These are phyloP conservation scores for Lipomyces spencermartinsiae DNA, from an alignment of 805 yeast genomes.

Conservation along the genomic window DNA sequence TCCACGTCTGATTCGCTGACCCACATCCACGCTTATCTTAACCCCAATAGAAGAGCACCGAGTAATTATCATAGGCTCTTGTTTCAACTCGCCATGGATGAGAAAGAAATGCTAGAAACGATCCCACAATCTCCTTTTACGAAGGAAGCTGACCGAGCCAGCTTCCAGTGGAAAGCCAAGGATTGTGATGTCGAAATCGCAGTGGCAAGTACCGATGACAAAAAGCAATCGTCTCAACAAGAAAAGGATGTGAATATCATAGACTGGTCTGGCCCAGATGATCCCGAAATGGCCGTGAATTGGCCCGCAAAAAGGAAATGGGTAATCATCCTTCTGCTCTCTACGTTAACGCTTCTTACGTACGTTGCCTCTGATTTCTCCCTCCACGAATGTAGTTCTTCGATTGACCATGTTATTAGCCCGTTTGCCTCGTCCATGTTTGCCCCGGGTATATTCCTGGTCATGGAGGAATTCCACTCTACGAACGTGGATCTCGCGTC, in stretches of 20 bases:
- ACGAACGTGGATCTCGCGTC: constrained; percentile 49
- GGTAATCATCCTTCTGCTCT: not conserved
- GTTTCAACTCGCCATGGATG: too few relatives aligned
- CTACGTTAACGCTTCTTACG: not conserved
- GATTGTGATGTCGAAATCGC: not conserved
- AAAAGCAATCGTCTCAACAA: not conserved
- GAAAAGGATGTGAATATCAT: not conserved
- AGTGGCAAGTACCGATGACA: not conserved
- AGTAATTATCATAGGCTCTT: too few relatives aligned
- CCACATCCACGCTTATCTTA: too few relatives aligned
- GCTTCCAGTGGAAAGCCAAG: not conserved
- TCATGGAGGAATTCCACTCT: constrained; percentile 55
- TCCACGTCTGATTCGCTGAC: too few relatives aligned
- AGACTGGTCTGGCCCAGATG: not conserved
- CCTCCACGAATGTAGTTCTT: not conserved
- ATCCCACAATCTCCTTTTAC: too few relatives aligned
- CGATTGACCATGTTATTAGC: not conserved
- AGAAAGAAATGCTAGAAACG: too few relatives aligned
- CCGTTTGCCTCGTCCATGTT: constrained; percentile 69
- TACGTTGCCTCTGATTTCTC: not conserved
- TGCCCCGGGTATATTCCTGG: constrained; percentile 63
- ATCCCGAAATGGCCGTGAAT: too few relatives aligned
- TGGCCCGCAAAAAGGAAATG: not conserved
- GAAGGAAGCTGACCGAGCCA: too few relatives aligned
- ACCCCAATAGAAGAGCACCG: too few relatives aligned